Conservation (phyloP, 1,284 basidiomycete species). For the Cryptococcus sp. region DNA sequence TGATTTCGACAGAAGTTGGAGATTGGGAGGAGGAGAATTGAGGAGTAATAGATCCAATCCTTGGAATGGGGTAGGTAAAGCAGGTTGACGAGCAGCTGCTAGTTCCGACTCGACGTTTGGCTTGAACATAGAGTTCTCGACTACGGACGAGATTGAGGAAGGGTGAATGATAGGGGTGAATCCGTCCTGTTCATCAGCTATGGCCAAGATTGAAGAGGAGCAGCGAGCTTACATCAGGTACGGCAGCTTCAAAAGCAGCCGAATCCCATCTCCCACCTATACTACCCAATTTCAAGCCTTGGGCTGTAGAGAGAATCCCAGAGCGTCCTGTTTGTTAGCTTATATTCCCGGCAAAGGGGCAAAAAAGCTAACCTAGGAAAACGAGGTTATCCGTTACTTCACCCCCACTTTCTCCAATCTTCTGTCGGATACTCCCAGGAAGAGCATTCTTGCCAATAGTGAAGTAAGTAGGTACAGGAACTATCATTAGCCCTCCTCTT, state of each 20-base stretch:
- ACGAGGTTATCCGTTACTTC: slow-evolving; percentile 77
- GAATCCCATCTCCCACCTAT: slow-evolving; percentile 72
- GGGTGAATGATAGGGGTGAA: slow-evolving; percentile 66
- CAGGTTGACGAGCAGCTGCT: slow-evolving; percentile 66
- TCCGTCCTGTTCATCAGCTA: slow-evolving; percentile 55
- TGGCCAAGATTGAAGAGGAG: too few species aligned
- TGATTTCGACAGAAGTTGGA: slow-evolving; percentile 63
- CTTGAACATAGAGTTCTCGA: slow-evolving; percentile 49
- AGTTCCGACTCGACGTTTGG: slow-evolving; percentile 53
- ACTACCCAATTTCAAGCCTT: slow-evolving; percentile 79
- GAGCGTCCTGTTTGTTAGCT: slow-evolving; percentile 64
- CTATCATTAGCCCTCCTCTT: slow-evolving; percentile 51
- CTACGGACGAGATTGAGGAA: slow-evolving; percentile 61
- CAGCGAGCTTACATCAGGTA: slow-evolving; percentile 11
- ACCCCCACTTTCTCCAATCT: slow-evolving; percentile 67
- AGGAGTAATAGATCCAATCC: slow-evolving; percentile 79
- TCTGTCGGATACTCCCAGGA: slow-evolving; percentile 66
- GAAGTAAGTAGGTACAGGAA: slow-evolving; percentile 86
- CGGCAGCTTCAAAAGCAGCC: slow-evolving; percentile 51
- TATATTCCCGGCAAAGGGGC: background rate
- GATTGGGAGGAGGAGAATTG: slow-evolving; percentile 69
- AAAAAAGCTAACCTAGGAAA: slow-evolving; percentile 63
- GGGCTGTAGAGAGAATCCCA: slow-evolving; percentile 70
- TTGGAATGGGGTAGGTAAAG: slow-evolving; percentile 48
- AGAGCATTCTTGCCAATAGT: slow-evolving; percentile 76